Evolutionary conservation across 495 filamentous ascomycete species (phyloP).

Genomic region (Aspergillus incahuasiensis): DNA sequence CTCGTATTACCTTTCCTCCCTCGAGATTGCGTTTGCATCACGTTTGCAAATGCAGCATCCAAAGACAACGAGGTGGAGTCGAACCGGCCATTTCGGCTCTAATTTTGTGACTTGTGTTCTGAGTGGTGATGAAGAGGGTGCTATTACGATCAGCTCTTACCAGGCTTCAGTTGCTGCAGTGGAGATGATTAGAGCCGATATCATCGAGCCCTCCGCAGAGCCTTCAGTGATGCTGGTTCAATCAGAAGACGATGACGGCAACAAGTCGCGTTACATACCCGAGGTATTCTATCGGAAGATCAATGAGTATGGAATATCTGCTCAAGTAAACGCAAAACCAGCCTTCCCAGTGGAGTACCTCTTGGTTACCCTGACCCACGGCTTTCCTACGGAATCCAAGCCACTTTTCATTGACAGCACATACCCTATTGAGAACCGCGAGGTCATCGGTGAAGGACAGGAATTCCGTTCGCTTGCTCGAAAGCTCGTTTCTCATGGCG

Average conservation of each 20-base stretch:
- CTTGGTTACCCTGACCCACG: conserved; percentile 91
- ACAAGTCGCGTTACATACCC: conserved; percentile 82
- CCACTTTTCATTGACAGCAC: conserved; percentile 64
- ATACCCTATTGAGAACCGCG: conserved; percentile 90
- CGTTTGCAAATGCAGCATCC: conserved; percentile 82
- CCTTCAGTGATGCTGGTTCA: conserved; percentile 92
- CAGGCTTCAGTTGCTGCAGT: conserved; percentile 92
- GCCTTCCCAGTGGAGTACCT: conserved; percentile 95
- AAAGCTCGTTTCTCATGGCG: conserved; percentile 54
- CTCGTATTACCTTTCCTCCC: conserved; percentile 88
- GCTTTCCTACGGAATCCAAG: conserved; percentile 76
- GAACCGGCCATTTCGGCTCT: conserved; percentile 88
- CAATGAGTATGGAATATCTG: conserved; percentile 93
- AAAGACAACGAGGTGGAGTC: conserved; percentile 94
- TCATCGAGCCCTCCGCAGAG: conserved; percentile 91
- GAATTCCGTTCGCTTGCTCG: conserved; percentile 60
- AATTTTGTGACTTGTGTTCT: conserved; percentile 97
- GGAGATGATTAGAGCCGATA: conserved; percentile 94
- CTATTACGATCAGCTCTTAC: conserved; percentile 84
- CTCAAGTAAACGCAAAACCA: conserved; percentile 96
- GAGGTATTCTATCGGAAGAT: conserved; percentile 95
- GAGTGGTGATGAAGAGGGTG: conserved; percentile 82
- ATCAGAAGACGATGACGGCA: conserved; percentile 73
- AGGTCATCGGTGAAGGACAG: conserved; percentile 77
- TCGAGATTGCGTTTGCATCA: conserved; percentile 86